A percentile compares a stretch with the other conserved stretches of the same genome.
Evolutionary conservation across 2,329 filamentous ascomycete genomes (phyloP).

Genomic region (Trichophaea hybrida): DNA sequence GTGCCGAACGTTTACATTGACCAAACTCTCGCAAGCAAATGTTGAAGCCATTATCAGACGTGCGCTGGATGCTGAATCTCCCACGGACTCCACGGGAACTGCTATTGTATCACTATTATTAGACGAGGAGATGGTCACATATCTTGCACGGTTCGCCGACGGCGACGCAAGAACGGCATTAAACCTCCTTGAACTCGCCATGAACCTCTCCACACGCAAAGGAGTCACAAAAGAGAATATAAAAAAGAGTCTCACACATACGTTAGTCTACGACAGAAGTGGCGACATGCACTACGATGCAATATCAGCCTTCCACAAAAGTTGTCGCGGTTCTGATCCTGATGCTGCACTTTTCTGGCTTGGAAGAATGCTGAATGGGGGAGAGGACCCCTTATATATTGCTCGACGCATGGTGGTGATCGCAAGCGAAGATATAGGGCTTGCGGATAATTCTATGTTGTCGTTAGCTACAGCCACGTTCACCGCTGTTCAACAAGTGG

Average conservation of each 20-base stretch:
- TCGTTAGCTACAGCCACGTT: conserved; percentile 74
- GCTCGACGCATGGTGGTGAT: conserved; percentile 88
- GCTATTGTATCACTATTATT: conserved; percentile 41
- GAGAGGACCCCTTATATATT: conserved; percentile 67
- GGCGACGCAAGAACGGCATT: conserved; percentile 87
- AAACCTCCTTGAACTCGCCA: conserved; percentile 78
- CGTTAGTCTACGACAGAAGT: conserved; percentile 82
- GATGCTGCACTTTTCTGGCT: conserved; percentile 91
- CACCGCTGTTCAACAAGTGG: conserved; percentile 79
- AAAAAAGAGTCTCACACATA: conserved; percentile 74
- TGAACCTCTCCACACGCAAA: conserved; percentile 54
- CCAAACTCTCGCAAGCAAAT: conserved; percentile 57
- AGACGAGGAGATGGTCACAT: conserved; percentile 61
- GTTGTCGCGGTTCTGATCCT: conserved; percentile 70
- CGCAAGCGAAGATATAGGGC: conserved; percentile 78
- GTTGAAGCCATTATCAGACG: conserved; percentile 59
- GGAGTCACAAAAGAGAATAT: conserved; percentile 54
- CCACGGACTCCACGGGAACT: conserved; percentile 1
- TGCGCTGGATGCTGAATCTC: conserved; percentile 50
- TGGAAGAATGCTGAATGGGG: conserved; percentile 88
- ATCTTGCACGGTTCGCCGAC: conserved; percentile 75
- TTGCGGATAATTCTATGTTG: conserved; percentile 75
- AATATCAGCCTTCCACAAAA: conserved; percentile 94
- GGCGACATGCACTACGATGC: conserved; percentile 97
- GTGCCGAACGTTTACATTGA: conserved; percentile 78